Conservation (phyloP, 805 yeast species). For the Cyberlindnera sargentensis region DNA sequence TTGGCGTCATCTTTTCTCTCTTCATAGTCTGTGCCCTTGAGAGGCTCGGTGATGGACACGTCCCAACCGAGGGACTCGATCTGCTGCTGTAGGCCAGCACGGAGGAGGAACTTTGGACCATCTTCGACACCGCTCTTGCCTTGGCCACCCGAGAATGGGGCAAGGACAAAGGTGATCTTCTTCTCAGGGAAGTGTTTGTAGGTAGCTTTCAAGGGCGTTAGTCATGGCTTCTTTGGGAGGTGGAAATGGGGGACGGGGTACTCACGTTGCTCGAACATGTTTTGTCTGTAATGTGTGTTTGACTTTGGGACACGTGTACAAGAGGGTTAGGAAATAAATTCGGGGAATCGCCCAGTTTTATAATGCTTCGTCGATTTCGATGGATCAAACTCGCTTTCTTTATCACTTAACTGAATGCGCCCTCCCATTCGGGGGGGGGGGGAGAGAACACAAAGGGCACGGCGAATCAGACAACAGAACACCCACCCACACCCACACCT, state of each 20-base stretch:
- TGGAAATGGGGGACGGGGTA: not conserved
- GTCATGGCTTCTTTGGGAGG: not conserved
- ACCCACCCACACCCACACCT: too few relatives aligned
- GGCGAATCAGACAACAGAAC: too few relatives aligned
- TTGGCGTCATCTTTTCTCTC: constrained; percentile 31
- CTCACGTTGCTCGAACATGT: constrained; percentile 1
- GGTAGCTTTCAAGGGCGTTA: constrained; percentile 15
- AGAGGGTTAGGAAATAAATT: too few relatives aligned
- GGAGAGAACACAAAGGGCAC: not conserved
- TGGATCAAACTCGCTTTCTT: constrained; percentile 21
- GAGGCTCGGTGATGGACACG: constrained; percentile 44
- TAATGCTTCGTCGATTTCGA: constrained; percentile 6
- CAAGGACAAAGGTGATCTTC: constrained; percentile 65
- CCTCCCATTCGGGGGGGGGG: not conserved
- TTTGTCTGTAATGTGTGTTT: not conserved
- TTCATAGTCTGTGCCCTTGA: constrained; percentile 41
- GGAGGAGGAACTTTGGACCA: constrained; percentile 79
- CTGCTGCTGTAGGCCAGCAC: constrained; percentile 62
- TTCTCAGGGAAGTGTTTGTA: constrained; percentile 51
- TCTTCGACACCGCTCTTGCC: constrained; percentile 88
- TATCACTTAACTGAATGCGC: constrained; percentile 21
- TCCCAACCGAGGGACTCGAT: constrained; percentile 70
- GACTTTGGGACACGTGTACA: too few relatives aligned
- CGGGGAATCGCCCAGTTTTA: not conserved
- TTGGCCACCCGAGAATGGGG: constrained; percentile 96